A percentile compares a stretch with the other conserved stretches of the same genome.
Conservation (phyloP, 306 rosid species). For the Dicorynia guianensis region DNA sequence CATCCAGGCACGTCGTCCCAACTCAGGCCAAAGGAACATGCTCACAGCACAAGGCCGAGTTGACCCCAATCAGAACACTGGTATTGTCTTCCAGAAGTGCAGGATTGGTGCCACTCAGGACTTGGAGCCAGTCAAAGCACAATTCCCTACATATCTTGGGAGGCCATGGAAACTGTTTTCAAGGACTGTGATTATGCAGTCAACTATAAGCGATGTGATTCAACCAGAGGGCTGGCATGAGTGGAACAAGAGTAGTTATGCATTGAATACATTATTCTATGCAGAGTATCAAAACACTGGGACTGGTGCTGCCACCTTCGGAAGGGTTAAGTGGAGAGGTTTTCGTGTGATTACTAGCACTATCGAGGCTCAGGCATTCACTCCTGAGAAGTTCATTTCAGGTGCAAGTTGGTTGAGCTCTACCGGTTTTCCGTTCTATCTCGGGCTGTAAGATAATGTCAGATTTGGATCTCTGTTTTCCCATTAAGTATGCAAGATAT, state of each 20-base stretch:
- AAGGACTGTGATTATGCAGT: constrained; percentile 72
- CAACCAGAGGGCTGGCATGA: constrained; percentile 69
- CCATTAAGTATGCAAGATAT: too few species aligned
- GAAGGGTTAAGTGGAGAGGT: constrained; percentile 74
- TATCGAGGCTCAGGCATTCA: constrained; percentile 58
- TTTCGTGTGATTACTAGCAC: constrained; percentile 59
- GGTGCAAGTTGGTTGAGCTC: constrained; percentile 67
- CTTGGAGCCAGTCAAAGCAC: constrained; percentile 31
- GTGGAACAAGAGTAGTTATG: constrained; percentile 63
- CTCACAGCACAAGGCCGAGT: constrained; percentile 78
- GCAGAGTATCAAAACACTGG: constrained; percentile 68
- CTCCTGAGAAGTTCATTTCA: constrained; percentile 56
- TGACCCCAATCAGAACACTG: constrained; percentile 83
- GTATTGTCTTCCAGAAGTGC: constrained; percentile 74
- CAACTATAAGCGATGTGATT: constrained; percentile 57
- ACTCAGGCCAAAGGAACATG: constrained; percentile 71
- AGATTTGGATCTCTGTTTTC: background rate
- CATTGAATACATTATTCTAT: constrained; percentile 59
- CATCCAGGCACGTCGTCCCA: constrained; percentile 78
- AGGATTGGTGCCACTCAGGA: constrained; percentile 72
- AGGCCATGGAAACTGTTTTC: constrained; percentile 84
- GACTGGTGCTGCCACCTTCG: constrained; percentile 57
- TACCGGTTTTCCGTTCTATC: constrained; percentile 66
- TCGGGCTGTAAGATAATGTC: constrained; percentile 43
- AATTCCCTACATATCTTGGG: constrained; percentile 67